A percentile compares a stretch with the other conserved stretches of the same genome.
Conservation (phyloP, 805 yeast genomes). For the Candida anglica region DNA sequence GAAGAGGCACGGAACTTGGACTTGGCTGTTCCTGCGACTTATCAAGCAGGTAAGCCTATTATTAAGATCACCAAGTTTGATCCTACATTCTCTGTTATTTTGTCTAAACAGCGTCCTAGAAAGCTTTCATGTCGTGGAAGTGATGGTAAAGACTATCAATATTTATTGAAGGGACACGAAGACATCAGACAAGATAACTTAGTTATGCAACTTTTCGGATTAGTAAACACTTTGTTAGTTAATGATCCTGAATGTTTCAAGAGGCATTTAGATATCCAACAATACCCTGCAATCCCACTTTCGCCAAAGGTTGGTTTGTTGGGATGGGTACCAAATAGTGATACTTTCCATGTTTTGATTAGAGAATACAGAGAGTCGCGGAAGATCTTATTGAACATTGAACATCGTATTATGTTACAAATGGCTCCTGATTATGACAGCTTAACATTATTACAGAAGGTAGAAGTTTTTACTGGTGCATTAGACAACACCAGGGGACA, state of each 20-base stretch:
- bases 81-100: conserved; percentile 78
- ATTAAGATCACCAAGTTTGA: conserved; percentile 73
- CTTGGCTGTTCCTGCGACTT: conserved; percentile 92
- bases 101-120: conserved; percentile 96
- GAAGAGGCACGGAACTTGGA: conserved; percentile 75
- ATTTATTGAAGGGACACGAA: conserved; percentile 88
- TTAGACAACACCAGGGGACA: conserved; percentile 94
- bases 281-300: conserved; percentile 88
- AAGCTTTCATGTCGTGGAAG: conserved; percentile 74
- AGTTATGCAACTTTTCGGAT: conserved; percentile 96
- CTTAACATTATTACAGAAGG: conserved; percentile 82
- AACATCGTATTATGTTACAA: conserved; percentile 92
- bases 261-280: conserved; percentile 89
- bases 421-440: conserved; percentile 97
- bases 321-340: conserved; percentile 98
- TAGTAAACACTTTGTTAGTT: conserved; percentile 83
- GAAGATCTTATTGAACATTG: conserved; percentile 84
- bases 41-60: conserved; percentile 77
- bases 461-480: conserved; percentile 95
- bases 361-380: conserved; percentile 90
- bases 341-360: conserved; percentile 90
- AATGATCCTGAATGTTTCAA: conserved; percentile 95
- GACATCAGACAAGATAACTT: conserved; percentile 96
- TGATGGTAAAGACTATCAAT: conserved; percentile 88
- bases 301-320: conserved; percentile 95